A percentile compares a stretch with the other conserved stretches of the same genome.
These are phyloP conservation scores for Alnus rubra DNA, from an alignment of 306 rosid genomes.

Conservation along the genomic window DNA sequence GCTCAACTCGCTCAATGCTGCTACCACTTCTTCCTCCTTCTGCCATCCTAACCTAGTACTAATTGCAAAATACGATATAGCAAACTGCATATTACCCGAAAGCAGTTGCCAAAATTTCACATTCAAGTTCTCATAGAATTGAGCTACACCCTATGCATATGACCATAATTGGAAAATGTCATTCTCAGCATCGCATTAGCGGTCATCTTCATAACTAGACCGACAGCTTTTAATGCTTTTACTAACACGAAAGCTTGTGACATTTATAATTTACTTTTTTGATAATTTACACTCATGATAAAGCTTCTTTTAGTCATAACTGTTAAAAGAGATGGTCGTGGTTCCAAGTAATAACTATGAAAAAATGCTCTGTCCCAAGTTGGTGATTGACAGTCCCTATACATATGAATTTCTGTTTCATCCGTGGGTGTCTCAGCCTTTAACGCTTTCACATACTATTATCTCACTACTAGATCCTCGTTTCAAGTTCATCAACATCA, in stretches of 20 bases:
- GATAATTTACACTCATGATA: no score
- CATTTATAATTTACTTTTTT: no score
- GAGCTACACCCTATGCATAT: neutral
- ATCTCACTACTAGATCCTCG: neutral
- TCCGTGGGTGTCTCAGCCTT: neutral
- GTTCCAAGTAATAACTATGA: neutral
- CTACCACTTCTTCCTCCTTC: neutral
- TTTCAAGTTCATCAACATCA: neutral
- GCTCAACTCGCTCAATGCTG: neutral
- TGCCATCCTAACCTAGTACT: neutral
- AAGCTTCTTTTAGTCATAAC: neutral
- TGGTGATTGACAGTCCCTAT: neutral
- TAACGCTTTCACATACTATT: neutral
- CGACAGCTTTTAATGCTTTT: neutral
- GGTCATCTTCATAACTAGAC: neutral
- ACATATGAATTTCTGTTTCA: neutral
- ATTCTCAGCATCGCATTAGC: neutral
- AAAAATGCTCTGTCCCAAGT: neutral
- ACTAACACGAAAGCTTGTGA: neutral
- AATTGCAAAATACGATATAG: neutral
- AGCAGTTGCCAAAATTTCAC: neutral
- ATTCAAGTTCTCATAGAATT: neutral
- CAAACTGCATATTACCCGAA: neutral
- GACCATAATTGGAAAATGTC: neutral
- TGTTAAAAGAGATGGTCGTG: neutral